Conservation (phyloP, 1,284 basidiomycete genomes). For the Schizophyllum commune region DNA sequence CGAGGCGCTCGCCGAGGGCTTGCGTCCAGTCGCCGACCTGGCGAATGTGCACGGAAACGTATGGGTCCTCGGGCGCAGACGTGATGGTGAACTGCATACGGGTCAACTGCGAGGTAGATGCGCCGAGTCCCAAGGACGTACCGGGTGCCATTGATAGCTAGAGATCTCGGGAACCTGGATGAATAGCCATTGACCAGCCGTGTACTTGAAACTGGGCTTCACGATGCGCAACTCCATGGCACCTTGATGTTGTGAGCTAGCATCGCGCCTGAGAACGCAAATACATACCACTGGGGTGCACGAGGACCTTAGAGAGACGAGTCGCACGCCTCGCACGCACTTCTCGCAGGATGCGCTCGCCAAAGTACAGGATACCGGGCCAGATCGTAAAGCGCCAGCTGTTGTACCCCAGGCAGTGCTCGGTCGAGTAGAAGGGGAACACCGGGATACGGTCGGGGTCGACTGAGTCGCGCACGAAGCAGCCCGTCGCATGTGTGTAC, state of each 20-base stretch:
- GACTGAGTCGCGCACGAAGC: constrained; percentile 80
- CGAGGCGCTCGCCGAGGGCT: constrained; percentile 73
- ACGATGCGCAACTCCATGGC: constrained; percentile 86
- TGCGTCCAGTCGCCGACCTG: constrained; percentile 87
- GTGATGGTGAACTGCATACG: constrained; percentile 78
- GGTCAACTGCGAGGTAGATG: constrained; percentile 8
- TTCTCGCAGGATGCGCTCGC: constrained; percentile 75
- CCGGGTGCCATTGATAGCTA: constrained; percentile 85
- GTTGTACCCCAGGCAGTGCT: constrained; percentile 79
- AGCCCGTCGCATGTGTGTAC: constrained; percentile 85
- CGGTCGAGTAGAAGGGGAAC: constrained; percentile 80
- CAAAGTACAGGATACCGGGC: constrained; percentile 81
- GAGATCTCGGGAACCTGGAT: constrained; percentile 81
- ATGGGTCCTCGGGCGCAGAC: constrained; percentile 85
- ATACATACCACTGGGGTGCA: constrained; percentile 68
- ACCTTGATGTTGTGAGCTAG: constrained; percentile 30
- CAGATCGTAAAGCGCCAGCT: constrained; percentile 86
- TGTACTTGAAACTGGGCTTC: constrained; percentile 86
- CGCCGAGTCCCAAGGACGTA: constrained; percentile 25
- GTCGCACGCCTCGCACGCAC: constrained; percentile 71
- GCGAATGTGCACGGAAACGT: constrained; percentile 83
- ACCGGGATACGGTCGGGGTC: constrained; percentile 55
- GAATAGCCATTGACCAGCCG: constrained; percentile 87
- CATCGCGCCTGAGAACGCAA: neutral
- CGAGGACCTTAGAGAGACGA: constrained; percentile 69